Conservation (phyloP, 495 filamentous ascomycete genomes). For the Evansstolkia leycettana region DNA sequence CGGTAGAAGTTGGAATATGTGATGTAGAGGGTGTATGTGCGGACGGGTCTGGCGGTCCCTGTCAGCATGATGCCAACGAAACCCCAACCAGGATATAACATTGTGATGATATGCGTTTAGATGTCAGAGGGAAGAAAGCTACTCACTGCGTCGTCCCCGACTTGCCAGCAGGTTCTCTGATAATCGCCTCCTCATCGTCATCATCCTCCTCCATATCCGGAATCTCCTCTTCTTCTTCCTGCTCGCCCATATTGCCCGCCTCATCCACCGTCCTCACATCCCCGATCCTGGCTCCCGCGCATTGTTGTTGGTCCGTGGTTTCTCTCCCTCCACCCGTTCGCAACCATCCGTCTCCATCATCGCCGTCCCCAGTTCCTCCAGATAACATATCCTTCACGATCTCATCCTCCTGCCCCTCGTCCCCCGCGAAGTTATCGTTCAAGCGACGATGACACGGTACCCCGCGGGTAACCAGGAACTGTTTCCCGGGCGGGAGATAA, state of each 20-base stretch:
- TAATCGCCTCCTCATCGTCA: conserved; percentile 95
- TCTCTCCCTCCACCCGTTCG: conserved; percentile 57
- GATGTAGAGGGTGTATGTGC: conserved; percentile 96
- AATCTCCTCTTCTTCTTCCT: conserved; percentile 70
- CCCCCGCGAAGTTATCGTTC: conserved; percentile 84
- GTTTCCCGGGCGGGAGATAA: conserved; percentile 81
- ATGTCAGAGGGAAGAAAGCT: background rate
- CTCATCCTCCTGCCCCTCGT: conserved; percentile 72
- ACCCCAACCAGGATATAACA: conserved; percentile 1
- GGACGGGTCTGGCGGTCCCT: conserved; percentile 48
- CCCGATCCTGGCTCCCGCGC: conserved; percentile 54
- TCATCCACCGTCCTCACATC: conserved; percentile 85
- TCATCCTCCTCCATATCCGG: conserved; percentile 98
- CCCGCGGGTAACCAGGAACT: conserved; percentile 88
- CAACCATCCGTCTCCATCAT: conserved; percentile 83
- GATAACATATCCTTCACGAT: conserved; percentile 68
- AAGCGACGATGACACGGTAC: conserved; percentile 87
- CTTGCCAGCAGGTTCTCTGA: conserved; percentile 53
- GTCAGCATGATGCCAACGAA: conserved; percentile 1
- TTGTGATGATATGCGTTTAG: no score
- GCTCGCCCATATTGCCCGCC: conserved; percentile 57
- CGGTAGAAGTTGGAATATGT: conserved; percentile 95
- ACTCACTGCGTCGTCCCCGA: conserved; percentile 58
- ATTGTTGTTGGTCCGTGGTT: conserved; percentile 46
- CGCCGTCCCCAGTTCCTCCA: conserved; percentile 37